Evolutionary conservation across 495 filamentous ascomycete genomes (phyloP).

Genomic region (Copromyces sp.): DNA sequence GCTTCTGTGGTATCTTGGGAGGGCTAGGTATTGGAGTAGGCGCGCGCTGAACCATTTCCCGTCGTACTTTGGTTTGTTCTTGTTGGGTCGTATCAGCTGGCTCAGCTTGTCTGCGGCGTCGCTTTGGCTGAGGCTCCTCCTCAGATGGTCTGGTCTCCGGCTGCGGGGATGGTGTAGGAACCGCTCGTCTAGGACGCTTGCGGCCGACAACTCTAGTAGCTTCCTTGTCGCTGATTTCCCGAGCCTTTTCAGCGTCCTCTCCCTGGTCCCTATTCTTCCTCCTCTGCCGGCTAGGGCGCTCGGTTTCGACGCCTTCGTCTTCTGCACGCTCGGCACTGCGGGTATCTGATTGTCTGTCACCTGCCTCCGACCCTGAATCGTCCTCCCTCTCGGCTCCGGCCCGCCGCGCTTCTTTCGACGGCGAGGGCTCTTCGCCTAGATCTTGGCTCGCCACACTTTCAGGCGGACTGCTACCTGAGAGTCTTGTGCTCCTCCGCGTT

Average conservation of each 20-base stretch:
- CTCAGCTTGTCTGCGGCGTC: conserved; percentile 19
- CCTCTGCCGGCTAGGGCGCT: conserved; percentile 6
- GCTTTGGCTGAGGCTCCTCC: conserved; percentile 22
- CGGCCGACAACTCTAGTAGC: conserved; percentile 25
- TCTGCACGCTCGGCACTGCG: conserved; percentile 5
- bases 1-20: not conserved
- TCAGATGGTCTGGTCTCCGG: conserved; percentile 13
- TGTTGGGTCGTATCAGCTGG: conserved; percentile 26
- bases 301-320: conserved; percentile 11
- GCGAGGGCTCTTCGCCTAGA: not conserved
- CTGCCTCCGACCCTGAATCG: not conserved
- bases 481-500: conserved; percentile 5
- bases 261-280: conserved; percentile 16
- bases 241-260: conserved; percentile 12
- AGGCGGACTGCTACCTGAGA: conserved; percentile 4
- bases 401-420: not conserved
- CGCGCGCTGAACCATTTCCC: not conserved
- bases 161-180: conserved; percentile 21
- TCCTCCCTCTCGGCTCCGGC: not conserved
- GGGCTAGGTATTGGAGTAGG: not conserved
- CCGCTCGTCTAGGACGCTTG: conserved; percentile 27
- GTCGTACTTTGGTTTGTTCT: conserved; percentile 19
- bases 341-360: conserved; percentile 14
- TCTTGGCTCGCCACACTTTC: conserved; percentile 1
- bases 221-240: conserved; percentile 25